These are phyloP conservation scores for Drechslerella coelobrocha DNA, from an alignment of 2,329 filamentous ascomycete species.

Conservation along the genomic window DNA sequence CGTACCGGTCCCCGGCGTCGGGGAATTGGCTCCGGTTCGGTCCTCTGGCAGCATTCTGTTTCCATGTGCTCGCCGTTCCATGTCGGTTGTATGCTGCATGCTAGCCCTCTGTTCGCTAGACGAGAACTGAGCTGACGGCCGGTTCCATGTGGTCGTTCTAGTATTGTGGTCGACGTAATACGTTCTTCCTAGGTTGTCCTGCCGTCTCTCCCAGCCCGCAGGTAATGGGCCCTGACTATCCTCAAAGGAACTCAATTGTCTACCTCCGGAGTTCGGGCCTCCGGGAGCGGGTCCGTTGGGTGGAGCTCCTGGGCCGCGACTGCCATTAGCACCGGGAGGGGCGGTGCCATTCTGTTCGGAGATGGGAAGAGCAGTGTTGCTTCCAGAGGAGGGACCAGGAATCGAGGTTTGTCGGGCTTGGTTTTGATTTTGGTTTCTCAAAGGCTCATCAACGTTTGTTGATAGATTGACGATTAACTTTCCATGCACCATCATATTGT, in stretches of 20 bases:
- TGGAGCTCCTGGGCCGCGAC: conserved; percentile 56
- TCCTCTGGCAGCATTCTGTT: conserved; percentile 96
- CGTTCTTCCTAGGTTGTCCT: conserved; percentile 91
- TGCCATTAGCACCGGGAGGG: conserved; percentile 59
- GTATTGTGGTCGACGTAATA: conserved; percentile 99
- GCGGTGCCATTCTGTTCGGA: conserved; percentile 57
- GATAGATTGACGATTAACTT: conserved; percentile 97
- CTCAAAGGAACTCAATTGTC: conserved; percentile 87
- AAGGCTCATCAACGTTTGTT: conserved; percentile 79
- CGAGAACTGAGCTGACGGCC: conserved; percentile 80
- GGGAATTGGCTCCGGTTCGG: conserved; percentile 89
- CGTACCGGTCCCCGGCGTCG: conserved; percentile 66
- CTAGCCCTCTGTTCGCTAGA: conserved; percentile 77
- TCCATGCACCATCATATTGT: conserved; percentile 96
- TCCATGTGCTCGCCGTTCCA: conserved; percentile 91
- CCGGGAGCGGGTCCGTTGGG: conserved; percentile 57
- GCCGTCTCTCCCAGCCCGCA: conserved; percentile 91
- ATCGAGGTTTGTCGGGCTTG: conserved; percentile 32
- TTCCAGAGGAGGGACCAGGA: conserved; percentile 54
- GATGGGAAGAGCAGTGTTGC: conserved; percentile 52
- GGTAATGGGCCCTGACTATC: conserved; percentile 93
- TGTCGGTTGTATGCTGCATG: conserved; percentile 87
- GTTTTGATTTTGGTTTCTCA: conserved; percentile 60
- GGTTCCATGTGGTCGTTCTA: conserved; percentile 92
- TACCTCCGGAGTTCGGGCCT: conserved; percentile 59